Base-by-base conservation (phyloP, 1,284 basidiomycete species). In the Gymnopus androsaceus region DNA sequence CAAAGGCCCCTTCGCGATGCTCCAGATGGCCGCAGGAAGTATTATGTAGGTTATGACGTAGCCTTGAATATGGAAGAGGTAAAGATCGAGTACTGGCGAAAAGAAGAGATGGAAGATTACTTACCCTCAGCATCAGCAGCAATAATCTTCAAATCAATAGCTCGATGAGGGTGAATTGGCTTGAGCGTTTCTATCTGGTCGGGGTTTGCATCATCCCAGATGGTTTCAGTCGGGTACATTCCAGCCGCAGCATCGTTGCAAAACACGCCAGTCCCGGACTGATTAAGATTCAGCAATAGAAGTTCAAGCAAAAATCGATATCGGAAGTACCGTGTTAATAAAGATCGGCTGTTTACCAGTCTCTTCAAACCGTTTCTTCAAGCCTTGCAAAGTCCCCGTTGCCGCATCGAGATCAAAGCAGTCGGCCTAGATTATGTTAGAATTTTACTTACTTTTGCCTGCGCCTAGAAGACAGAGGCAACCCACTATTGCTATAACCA, bases 261-360 rank as follows among this genome's bases (percentile, higher is more conserved):
- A 6, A 76, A 51, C 15, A 74, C 68, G 49, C 72, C 75, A 63
- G 64, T 65, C 27, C 54, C 58, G 38, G 59, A 63, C 57, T 63
- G 21, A 30, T 30, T n/a, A n/a, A n/a, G n/a, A n/a, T n/a, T n/a
- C n/a, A n/a, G n/a, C n/a, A n/a, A n/a, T n/a, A n/a, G n/a, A n/a
- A n/a, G n/a, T n/a, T n/a, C n/a, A n/a, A n/a, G n/a, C 2, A 17
- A 15, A 21, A n/a, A n/a, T n/a, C n/a, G n/a, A n/a, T n/a, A n/a
- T n/a, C n/a, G n/a, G n/a, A n/a, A n/a, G n/a, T 59, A 82, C 81
- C 1, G 80, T 82, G 62, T 83, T 78, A 41, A 84, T 82, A 34
- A 80, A 70, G 38, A 77, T 72, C 1, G 79, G 73, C 5, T 67
- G 57, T 11, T 68, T 72, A 8, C 78, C 78, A n/a, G 72, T 73